Evolutionary conservation across 1,139 yeast genomes (phyloP).

Genomic region (Meyerozyma elateridarum): DNA sequence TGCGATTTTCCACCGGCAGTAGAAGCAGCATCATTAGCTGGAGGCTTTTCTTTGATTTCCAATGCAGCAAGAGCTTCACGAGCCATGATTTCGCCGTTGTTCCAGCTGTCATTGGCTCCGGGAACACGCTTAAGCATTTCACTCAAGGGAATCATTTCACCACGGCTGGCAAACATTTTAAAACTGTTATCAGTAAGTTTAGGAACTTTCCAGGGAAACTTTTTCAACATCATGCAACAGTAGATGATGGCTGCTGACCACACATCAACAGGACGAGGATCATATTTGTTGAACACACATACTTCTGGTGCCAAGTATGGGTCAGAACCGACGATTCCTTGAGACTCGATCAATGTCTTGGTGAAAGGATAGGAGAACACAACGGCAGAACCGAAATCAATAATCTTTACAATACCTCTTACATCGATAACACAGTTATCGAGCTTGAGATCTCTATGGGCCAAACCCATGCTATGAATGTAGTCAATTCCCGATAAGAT

Average conservation of each 20-base stretch:
- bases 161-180: constrained; percentile 54
- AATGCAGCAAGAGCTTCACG: constrained; percentile 3
- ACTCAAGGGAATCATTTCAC: constrained; percentile 37
- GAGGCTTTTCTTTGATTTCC: constrained; percentile 10
- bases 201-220: constrained; percentile 98
- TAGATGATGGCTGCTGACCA: constrained; percentile 94
- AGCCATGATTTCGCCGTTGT: constrained; percentile 3
- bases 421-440: constrained; percentile 90
- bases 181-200: constrained; percentile 79
- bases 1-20: constrained; percentile 42
- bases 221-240: constrained; percentile 90
- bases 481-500: constrained; percentile 77
- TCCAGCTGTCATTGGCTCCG: constrained; percentile 4
- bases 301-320: constrained; percentile 96
- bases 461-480: constrained; percentile 80
- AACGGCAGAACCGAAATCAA: constrained; percentile 93
- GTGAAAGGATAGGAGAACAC: constrained; percentile 90
- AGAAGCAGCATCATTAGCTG: constrained; percentile 14
- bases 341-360: constrained; percentile 72
- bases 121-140: constrained; percentile 41
- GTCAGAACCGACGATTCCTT: constrained; percentile 91
- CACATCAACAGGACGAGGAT: constrained; percentile 90
- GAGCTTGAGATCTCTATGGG: constrained; percentile 87
- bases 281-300: constrained; percentile 73
- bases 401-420: constrained; percentile 81